Evolutionary conservation across 2,329 filamentous ascomycete genomes (phyloP).

Genomic region (Cladosporium sphaerospermum): DNA sequence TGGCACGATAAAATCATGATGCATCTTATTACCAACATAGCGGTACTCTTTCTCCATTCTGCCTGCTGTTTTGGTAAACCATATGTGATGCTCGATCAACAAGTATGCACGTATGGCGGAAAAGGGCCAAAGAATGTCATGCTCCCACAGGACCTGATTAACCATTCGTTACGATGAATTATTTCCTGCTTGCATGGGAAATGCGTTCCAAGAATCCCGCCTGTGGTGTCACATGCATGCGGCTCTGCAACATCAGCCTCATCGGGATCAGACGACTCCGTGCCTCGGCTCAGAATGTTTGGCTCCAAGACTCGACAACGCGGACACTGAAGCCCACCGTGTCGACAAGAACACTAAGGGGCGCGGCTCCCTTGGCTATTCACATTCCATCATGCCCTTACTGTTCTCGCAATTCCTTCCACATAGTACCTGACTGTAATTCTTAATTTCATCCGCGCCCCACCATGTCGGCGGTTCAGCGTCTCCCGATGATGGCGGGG

Average conservation of each 20-base stretch:
- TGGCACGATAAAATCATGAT: slow-evolving; percentile 8
- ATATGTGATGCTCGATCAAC: too few species aligned
- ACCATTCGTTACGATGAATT: too few species aligned
- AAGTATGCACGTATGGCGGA: too few species aligned
- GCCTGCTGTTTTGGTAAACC: too few species aligned
- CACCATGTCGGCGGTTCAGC: slow-evolving; percentile 28
- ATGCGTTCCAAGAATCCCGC: too few species aligned
- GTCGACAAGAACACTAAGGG: not conserved
- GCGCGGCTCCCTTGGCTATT: not conserved
- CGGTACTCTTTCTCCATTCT: too few species aligned
- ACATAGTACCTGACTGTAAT: not conserved
- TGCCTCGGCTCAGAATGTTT: slow-evolving; percentile 12
- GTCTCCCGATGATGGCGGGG: slow-evolving; percentile 25
- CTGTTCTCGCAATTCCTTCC: not conserved
- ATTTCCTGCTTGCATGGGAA: too few species aligned
- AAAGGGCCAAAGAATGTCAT: too few species aligned
- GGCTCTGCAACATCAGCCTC: too few species aligned
- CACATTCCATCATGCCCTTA: not conserved
- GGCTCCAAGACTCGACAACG: not conserved
- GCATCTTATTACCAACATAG: not conserved
- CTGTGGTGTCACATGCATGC: too few species aligned
- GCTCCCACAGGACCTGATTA: too few species aligned
- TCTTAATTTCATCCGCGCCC: not conserved
- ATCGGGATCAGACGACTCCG: not conserved
- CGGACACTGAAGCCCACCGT: not conserved